Evolutionary conservation across 2,329 filamentous ascomycete genomes (phyloP).

Genomic region (Microdochium paspali): DNA sequence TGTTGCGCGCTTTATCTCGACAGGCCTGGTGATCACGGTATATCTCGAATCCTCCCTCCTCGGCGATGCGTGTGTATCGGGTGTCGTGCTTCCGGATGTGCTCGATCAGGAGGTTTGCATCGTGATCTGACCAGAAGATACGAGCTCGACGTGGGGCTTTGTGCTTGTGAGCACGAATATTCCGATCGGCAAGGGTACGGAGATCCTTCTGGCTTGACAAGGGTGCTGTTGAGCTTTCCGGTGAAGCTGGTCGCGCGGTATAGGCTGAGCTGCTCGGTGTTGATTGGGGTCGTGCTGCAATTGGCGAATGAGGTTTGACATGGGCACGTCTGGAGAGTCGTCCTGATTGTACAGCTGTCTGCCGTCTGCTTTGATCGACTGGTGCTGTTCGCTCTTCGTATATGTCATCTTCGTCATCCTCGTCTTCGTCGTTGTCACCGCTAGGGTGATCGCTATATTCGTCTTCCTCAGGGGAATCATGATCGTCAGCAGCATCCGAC

Average conservation of each 20-base stretch:
- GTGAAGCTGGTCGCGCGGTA: no score
- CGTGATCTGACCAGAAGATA: conserved; percentile 30
- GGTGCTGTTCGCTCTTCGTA: conserved; percentile 15
- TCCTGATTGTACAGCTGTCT: neutral
- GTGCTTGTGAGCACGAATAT: neutral
- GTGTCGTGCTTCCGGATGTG: conserved; percentile 27
- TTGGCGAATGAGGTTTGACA: neutral
- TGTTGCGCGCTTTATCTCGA: conserved; percentile 47
- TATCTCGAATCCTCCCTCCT: conserved; percentile 26
- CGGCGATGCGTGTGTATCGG: conserved; percentile 29
- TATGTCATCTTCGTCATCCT: conserved; percentile 6
- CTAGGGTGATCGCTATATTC: no score
- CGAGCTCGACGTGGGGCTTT: conserved; percentile 19
- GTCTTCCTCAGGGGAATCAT: conserved; percentile 3
- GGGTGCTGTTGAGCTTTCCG: no score
- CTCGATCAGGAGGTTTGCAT: conserved; percentile 29
- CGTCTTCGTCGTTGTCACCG: no score
- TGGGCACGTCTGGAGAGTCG: neutral
- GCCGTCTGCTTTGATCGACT: conserved; percentile 5
- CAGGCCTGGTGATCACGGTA: conserved; percentile 44
- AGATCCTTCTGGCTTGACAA: no score
- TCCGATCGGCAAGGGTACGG: neutral
- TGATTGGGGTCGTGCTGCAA: no score
- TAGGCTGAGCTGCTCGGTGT: no score
- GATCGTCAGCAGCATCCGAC: conserved; percentile 4